Evolutionary conservation across 192 early-diverging fungal genomes (phyloP), one percentile per base, ranked within the genome.

Genomic region (Backusella westeae): DNA sequence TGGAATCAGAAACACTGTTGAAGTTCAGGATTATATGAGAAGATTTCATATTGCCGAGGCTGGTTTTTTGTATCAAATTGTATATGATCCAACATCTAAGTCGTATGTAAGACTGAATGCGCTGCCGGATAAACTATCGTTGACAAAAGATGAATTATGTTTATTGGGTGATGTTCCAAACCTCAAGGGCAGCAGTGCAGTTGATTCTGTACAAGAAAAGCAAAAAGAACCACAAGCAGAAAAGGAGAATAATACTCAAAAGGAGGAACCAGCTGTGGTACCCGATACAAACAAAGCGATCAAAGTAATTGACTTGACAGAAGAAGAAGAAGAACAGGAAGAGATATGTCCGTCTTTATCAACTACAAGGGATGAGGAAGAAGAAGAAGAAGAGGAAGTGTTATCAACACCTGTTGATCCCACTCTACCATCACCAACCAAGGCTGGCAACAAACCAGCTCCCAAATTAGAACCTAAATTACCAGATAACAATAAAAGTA

Each of bases 31-130:
- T n/a, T 99, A 99, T 72, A 84, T 87, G 36, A 79, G 87, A 3
- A 77, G 83, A 4, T 97, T 96, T 72, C 76, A 79, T 19, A 81
- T 88, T 34, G 97, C 98, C 2, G 93, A 98, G 35, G 80, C 91
- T 5, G 96, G 95, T 0, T 99, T 99, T 83, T 78, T 91, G 42
- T 93, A 96, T 79, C 97, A 98, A 72, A 86, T 93, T 0, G 97
- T 99, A 4, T 99, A 93, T 79, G 93, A 96, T 74, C 92, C 94
- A 0, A 52, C 59, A 0, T 49, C 78, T 1, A 76, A 84, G 12
- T 21, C 72, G 0, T 77, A 95, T 71, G 89, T 86, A 3, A 87
- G 87, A 56, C 82, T 98, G 32, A 89, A 82, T 23, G 77, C 89
- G 14, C 46, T 91, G 0, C 86, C 4, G 76, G 67, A 68, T 68